These are phyloP conservation scores for Colletotrichum sp. DNA, from an alignment of 2,329 filamentous ascomycete species.

Conservation along the genomic window DNA sequence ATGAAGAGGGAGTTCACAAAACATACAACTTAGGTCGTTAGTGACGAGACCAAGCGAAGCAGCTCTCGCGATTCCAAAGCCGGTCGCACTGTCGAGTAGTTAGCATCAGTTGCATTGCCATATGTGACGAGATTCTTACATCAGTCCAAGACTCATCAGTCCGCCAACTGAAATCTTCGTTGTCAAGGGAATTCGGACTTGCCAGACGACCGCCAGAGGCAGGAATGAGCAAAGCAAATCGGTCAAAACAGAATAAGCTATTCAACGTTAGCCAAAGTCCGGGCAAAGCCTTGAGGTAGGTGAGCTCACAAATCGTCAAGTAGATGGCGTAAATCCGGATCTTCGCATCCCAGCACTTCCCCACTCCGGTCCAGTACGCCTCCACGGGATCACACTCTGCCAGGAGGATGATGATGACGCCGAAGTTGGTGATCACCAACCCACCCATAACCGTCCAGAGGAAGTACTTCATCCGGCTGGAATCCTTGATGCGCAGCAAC, in stretches of 20 bases:
- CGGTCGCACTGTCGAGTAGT: conserved; percentile 24
- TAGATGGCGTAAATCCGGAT: conserved; percentile 39
- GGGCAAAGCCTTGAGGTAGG: rapidly evolving
- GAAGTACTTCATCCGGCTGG: conserved; percentile 30
- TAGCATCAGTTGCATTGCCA: neutral
- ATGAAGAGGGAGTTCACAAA: rapidly evolving
- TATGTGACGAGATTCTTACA: conserved; percentile 18
- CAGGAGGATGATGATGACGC: conserved; percentile 34
- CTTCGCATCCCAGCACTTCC: conserved; percentile 33
- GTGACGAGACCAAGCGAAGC: conserved; percentile 27
- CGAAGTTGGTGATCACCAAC: conserved; percentile 34
- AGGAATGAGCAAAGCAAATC: conserved; percentile 31
- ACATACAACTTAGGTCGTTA: conserved; percentile 29
- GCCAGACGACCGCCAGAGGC: conserved; percentile 37
- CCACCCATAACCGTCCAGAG: conserved; percentile 37
- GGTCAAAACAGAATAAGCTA: conserved; percentile 30
- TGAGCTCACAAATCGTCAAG: conserved; percentile 30
- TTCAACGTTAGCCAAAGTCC: neutral
- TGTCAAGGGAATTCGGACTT: conserved; percentile 31
- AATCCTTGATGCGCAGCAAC: conserved; percentile 44
- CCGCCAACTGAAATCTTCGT: conserved; percentile 35
- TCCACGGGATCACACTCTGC: conserved; percentile 35
- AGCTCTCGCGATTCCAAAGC: conserved; percentile 28
- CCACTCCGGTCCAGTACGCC: conserved; percentile 34
- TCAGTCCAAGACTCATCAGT: conserved; percentile 35